Percentiles rank a stretch among this genome's conserved stretches.
These are phyloP conservation scores for Auxenochlorella pyrenoidosa DNA, from an alignment of 139 green algal genomes.

Conservation along the genomic window DNA sequence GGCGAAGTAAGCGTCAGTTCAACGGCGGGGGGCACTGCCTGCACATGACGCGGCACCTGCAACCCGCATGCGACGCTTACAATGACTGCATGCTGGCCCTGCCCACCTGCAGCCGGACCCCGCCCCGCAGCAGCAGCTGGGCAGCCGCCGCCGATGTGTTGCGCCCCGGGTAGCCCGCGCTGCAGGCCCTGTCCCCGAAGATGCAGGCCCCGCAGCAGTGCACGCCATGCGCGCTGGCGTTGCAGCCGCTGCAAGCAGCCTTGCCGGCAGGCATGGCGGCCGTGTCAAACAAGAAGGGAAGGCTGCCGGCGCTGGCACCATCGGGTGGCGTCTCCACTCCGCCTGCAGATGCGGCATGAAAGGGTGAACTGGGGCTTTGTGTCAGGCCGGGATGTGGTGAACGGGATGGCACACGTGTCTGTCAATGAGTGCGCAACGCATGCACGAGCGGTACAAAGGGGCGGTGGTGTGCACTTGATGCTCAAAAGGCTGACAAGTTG, in stretches of 20 bases:
- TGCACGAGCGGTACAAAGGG: too few relatives aligned
- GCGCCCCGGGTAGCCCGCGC: neutral
- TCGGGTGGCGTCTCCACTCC: neutral
- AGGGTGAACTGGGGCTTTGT: neutral
- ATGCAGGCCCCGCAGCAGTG: conserved; percentile 30
- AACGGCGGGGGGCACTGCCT: too few relatives aligned
- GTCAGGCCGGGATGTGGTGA: neutral
- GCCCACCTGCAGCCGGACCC: neutral
- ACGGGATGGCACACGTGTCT: neutral
- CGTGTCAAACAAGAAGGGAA: conserved; percentile 22
- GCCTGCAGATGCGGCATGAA: neutral
- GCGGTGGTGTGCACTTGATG: too few relatives aligned
- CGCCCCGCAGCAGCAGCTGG: neutral
- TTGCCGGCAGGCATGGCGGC: neutral
- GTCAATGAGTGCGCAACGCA: too few relatives aligned
- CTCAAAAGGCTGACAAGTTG: too few relatives aligned
- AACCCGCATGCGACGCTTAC: too few relatives aligned
- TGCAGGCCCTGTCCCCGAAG: conserved; percentile 10
- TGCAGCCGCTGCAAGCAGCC: neutral
- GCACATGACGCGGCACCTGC: too few relatives aligned
- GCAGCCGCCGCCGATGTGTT: neutral
- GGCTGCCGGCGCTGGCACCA: neutral
- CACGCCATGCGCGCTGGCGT: neutral
- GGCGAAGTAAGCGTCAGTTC: too few relatives aligned
- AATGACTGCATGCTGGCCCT: too few relatives aligned